Percentiles rank a stretch among this genome's conserved stretches.
These are phyloP conservation scores for Bidens hawaiensis DNA, from an alignment of 140 eudicot genomes.

Conservation along the genomic window DNA sequence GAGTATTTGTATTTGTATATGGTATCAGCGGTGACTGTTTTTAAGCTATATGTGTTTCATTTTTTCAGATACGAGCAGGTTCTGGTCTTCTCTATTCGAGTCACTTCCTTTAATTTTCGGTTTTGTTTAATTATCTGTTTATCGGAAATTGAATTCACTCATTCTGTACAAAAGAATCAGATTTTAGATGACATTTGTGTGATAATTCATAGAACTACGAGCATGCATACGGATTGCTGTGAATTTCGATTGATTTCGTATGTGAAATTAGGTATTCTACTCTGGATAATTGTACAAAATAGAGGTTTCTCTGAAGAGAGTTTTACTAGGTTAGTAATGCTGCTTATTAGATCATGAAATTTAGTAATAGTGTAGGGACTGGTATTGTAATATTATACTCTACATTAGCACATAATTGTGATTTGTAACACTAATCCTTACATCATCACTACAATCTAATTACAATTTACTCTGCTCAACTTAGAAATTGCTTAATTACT, in stretches of 20 bases:
- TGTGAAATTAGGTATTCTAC: slow-evolving; percentile 12
- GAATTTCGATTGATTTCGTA: slow-evolving; percentile 8
- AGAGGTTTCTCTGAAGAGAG: not conserved
- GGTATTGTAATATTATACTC: no score
- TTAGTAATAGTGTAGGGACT: no score
- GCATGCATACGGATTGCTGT: not conserved
- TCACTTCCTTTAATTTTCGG: slow-evolving; percentile 39
- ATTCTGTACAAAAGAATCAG: no score
- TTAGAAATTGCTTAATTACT: not conserved
- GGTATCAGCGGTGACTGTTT: no score
- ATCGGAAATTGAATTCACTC: not conserved
- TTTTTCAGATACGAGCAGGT: slow-evolving; percentile 86
- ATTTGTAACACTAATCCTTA: no score
- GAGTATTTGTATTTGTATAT: slow-evolving; percentile 11
- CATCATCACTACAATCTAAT: no score
- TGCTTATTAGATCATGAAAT: no score
- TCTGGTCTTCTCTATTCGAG: slow-evolving; percentile 78
- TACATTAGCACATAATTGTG: no score
- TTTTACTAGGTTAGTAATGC: not conserved
- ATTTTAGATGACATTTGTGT: not conserved
- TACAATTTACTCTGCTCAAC: no score
- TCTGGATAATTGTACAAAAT: not conserved
- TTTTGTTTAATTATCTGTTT: slow-evolving; percentile 5
- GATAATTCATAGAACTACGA: not conserved
- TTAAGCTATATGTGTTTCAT: not conserved